Evolutionary conservation across 352 stramenopile species (phyloP), one percentile per base, ranked within the genome.

Genomic region (Phytophthora hybrid): DNA sequence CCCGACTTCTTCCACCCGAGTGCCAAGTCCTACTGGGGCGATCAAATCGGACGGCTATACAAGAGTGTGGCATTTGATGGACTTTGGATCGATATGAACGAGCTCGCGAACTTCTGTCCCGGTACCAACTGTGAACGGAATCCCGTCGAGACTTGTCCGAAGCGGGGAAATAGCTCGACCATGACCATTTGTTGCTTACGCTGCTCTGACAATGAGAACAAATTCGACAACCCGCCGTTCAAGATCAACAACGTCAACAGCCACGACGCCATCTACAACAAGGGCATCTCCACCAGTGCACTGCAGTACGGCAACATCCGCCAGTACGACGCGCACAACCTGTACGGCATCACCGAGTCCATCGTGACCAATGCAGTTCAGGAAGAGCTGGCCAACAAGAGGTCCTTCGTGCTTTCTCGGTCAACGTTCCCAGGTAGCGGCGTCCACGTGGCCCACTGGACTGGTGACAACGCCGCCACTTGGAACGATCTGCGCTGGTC

Each of bases 21-120:
- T 29, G 72, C 82, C 18, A 82, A 78, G 2, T 53, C 32, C 3
- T 97, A 89, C 73, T 97, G 90, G 90, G 65, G 66, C 9, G 75
- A 90, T 13, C 39, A 47, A 10, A 13, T 47, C 39, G 39, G 39
- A n/a, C n/a, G n/a, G n/a, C n/a, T n/a, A n/a, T n/a, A n/a, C n/a
- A n/a, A n/a, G n/a, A n/a, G n/a, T n/a, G n/a, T n/a, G n/a, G n/a
- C n/a, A n/a, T n/a, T n/a, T n/a, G n/a, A n/a, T n/a, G n/a, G n/a
- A n/a, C 67, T 95, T 9, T 96, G 90, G 90, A 91, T 97, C 59
- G 90, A 97, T 69, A 97, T 97, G 90, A 97, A 97, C 72, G 90
- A 97, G 55, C 67, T 93, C 5, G 84, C 86, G 14, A 94, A 92
- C 71, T 95, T 96, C 55, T 94, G 84, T 51, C 41, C 16, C 13